Evolutionary conservation across 2,329 filamentous ascomycete species (phyloP).

Genomic region (Venturia asperata): DNA sequence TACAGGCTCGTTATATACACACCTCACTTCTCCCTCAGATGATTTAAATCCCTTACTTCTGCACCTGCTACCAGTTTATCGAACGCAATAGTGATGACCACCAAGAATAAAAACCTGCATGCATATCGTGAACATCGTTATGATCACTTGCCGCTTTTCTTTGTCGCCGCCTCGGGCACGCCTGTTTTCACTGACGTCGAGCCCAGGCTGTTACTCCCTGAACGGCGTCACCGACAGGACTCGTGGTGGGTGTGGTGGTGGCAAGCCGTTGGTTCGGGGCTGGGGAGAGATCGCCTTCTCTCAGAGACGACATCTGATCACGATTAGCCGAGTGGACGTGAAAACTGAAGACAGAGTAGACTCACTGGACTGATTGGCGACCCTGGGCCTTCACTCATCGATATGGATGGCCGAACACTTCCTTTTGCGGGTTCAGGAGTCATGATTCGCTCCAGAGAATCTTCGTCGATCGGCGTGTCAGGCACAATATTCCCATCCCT

Average conservation of each 20-base stretch:
- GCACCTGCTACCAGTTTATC: conserved; percentile 6
- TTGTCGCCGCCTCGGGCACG: not conserved
- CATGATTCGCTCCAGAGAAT: not conserved
- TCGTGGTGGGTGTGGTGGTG: not conserved
- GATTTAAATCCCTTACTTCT: not conserved
- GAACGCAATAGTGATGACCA: not conserved
- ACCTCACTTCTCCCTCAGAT: no score
- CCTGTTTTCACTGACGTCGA: not conserved
- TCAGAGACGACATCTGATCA: not conserved
- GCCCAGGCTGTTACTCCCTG: not conserved
- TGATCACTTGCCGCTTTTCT: not conserved
- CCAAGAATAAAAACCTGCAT: not conserved
- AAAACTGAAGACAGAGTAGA: not conserved
- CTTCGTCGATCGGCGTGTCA: not conserved
- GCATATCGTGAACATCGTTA: not conserved
- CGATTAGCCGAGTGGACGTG: not conserved
- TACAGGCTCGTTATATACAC: not conserved
- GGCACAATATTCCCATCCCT: not conserved
- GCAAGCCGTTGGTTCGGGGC: not conserved
- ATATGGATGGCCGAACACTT: not conserved
- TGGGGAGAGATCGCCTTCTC: not conserved
- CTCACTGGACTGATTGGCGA: conserved; percentile 3
- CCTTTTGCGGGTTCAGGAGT: not conserved
- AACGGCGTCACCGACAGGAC: not conserved
- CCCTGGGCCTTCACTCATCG: not conserved